Conservation (phyloP, 2,329 filamentous ascomycete species). For the Monosporascus sp. region DNA sequence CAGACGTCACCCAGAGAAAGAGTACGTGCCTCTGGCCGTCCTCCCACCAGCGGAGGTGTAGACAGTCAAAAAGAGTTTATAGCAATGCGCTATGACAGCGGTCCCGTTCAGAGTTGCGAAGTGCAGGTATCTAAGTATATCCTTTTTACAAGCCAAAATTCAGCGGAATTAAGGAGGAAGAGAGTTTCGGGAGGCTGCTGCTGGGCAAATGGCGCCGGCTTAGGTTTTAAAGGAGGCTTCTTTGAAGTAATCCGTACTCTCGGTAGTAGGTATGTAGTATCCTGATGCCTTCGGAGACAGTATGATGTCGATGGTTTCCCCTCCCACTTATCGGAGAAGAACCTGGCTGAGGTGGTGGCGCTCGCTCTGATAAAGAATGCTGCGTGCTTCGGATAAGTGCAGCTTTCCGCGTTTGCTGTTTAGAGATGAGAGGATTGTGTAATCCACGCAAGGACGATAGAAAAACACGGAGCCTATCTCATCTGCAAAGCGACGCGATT, state of each 20-base stretch:
- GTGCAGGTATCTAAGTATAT: neutral
- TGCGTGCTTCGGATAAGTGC: neutral
- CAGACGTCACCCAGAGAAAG: conserved; percentile 17
- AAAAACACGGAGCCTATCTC: no score
- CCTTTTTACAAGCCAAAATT: neutral
- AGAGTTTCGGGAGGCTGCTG: neutral
- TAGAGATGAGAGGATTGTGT: no score
- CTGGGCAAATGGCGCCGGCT: no score
- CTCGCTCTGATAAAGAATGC: no score
- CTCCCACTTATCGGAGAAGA: neutral
- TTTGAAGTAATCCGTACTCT: neutral
- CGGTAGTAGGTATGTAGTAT: neutral
- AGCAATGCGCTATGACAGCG: neutral
- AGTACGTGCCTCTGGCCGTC: conserved; percentile 2
- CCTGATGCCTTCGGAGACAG: neutral
- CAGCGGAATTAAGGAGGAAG: neutral
- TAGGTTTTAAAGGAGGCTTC: no score
- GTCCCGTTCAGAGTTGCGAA: neutral
- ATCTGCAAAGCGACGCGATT: no score
- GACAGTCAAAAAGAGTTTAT: neutral
- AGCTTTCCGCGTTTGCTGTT: neutral
- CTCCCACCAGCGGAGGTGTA: conserved; percentile 1
- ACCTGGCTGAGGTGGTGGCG: neutral
- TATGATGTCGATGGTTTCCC: neutral
- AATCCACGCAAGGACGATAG: no score